phyloP scores from a whole-genome alignment of 805 yeast species.

The Candida easanensis region DNA sequence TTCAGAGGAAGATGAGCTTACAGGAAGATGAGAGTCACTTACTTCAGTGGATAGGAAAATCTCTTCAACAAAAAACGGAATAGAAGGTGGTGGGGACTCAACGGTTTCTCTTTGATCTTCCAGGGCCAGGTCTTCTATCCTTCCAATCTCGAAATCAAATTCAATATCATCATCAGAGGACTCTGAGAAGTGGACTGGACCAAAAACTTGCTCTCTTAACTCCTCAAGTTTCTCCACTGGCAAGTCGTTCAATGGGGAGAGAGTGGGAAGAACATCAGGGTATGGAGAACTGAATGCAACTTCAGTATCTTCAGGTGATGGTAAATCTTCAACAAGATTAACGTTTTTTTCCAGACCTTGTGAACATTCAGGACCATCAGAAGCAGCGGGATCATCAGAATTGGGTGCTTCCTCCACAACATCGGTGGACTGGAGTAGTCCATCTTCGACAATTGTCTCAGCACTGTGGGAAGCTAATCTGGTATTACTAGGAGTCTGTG shows the following conservation, averaged over 20 bases:
- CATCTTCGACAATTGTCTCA: no score
- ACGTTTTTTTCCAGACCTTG: no score
- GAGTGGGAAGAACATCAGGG: not conserved
- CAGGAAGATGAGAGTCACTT: not conserved
- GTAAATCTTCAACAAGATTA: no score
- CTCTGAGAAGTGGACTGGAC: not conserved
- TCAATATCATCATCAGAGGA: slow-evolving; percentile 2
- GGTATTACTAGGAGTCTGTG: not conserved
- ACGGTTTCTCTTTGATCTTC: not conserved
- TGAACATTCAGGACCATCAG: no score
- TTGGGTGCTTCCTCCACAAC: no score
- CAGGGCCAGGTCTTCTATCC: not conserved
- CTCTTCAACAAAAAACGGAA: not conserved
- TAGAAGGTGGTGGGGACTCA: not conserved
- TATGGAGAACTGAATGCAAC: not conserved
- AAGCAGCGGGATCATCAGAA: no score
- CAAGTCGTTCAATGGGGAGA: slow-evolving; percentile 9
- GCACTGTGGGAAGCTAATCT: not conserved
- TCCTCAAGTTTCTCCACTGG: slow-evolving; percentile 4
- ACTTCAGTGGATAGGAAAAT: not conserved
- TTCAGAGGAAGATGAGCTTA: not conserved
- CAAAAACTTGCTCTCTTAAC: slow-evolving; percentile 3
- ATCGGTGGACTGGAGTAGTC: no score
- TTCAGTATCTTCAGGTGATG: not conserved
- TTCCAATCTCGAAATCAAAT: not conserved